phyloP scores from a whole-genome alignment of 148 eudicot species.

The Rhododendron vialii region DNA sequence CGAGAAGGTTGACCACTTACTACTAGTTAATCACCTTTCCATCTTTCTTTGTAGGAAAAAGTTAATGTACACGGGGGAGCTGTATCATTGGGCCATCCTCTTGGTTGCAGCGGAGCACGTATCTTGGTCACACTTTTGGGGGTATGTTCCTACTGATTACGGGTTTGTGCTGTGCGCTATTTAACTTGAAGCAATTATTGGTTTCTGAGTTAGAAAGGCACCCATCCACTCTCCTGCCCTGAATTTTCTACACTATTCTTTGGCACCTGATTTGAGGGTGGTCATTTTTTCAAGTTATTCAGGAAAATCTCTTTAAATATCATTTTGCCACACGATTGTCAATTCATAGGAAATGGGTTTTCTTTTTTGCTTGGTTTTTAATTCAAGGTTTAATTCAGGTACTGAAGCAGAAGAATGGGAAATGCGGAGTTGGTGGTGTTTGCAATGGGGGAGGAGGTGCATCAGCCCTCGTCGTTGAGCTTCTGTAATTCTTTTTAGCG shows the following conservation, averaged over 20 bases:
- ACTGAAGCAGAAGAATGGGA: constrained; percentile 72
- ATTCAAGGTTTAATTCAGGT: constrained; percentile 38
- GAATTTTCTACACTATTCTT: not conserved
- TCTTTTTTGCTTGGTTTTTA: not conserved
- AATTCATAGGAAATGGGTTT: not conserved
- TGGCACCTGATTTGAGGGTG: not conserved
- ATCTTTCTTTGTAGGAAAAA: constrained; percentile 56
- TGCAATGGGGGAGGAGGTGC: constrained; percentile 99
- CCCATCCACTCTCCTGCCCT: not conserved
- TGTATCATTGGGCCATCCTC: constrained; percentile 97
- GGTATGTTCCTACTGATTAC: constrained; percentile 35
- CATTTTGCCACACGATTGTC: not conserved
- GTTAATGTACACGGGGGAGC: constrained; percentile 97
- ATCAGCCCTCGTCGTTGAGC: constrained; percentile 85
- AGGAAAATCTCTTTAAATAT: not conserved
- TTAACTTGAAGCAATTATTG: not conserved
- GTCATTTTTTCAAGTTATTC: not conserved
- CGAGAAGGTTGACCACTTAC: not conserved
- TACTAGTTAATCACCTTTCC: not conserved
- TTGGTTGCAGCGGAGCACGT: constrained; percentile 99
- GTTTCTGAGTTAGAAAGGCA: not conserved
- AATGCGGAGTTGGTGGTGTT: constrained; percentile 84
- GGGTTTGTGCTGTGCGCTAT: not conserved
- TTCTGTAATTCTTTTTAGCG: constrained; percentile 36
- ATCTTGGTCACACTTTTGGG: constrained; percentile 90